These are phyloP conservation scores for Paxillus ammoniavirescens DNA, from an alignment of 768 basidiomycete genomes.

Conservation along the genomic window DNA sequence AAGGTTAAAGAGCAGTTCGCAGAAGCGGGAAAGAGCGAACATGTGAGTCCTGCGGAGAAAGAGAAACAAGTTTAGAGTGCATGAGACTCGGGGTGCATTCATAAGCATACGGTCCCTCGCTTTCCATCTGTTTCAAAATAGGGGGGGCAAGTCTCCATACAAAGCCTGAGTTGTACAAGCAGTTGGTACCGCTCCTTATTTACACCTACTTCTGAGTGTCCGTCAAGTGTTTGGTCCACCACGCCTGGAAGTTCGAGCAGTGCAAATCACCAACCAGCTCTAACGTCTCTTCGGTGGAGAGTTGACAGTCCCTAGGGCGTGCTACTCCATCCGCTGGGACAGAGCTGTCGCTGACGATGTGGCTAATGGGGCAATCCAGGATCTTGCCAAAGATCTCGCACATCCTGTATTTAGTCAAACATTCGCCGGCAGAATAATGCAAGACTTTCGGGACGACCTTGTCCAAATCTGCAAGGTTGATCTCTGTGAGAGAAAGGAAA, in stretches of 20 bases:
- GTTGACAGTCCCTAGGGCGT: slow-evolving; percentile 77
- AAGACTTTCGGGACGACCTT: slow-evolving; percentile 49
- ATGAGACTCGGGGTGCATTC: background rate
- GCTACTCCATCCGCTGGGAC: slow-evolving; percentile 66
- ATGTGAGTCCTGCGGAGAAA: slow-evolving; percentile 14
- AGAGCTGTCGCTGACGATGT: slow-evolving; percentile 73
- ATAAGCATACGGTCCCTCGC: too few relatives aligned
- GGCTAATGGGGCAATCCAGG: slow-evolving; percentile 65
- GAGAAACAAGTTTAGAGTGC: background rate
- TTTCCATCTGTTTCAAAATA: too few relatives aligned
- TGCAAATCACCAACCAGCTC: slow-evolving; percentile 60
- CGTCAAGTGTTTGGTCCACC: slow-evolving; percentile 67
- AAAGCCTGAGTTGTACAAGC: slow-evolving; percentile 2
- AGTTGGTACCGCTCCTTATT: background rate
- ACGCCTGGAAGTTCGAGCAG: slow-evolving; percentile 73
- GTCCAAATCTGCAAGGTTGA: slow-evolving; percentile 30
- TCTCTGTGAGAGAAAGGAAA: background rate
- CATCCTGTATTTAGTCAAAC: slow-evolving; percentile 93
- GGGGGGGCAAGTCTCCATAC: too few relatives aligned
- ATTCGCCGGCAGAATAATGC: slow-evolving; percentile 82
- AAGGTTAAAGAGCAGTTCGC: slow-evolving; percentile 25
- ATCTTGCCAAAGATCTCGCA: slow-evolving; percentile 75
- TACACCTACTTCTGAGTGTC: slow-evolving; percentile 12
- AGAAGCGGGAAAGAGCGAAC: background rate
- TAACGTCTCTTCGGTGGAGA: slow-evolving; percentile 77